These are phyloP conservation scores for Spizellomyces sp. DNA, from an alignment of 192 early-diverging fungal species.

Conservation along the genomic window DNA sequence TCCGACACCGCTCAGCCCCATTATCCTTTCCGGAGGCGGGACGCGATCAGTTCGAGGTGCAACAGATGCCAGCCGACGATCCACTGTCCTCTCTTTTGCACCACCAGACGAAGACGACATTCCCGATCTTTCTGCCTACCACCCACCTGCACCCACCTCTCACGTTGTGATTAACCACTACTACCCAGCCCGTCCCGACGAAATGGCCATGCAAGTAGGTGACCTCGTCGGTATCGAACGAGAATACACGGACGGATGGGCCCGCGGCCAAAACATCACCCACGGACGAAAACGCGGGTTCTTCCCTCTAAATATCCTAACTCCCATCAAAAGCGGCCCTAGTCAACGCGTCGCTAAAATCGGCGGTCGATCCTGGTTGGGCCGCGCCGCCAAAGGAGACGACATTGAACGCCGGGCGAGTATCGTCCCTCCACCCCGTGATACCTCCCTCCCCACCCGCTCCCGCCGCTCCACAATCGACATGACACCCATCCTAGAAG, in stretches of 20 bases:
- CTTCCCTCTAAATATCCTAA: constrained; percentile 53
- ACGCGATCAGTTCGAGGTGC: too few relatives aligned
- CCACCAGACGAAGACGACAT: constrained; percentile 38
- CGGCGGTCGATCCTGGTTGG: constrained; percentile 16
- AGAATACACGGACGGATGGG: constrained; percentile 56
- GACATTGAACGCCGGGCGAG: not conserved
- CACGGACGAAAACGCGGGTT: constrained; percentile 51
- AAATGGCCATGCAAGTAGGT: constrained; percentile 50
- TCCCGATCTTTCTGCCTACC: constrained; percentile 47
- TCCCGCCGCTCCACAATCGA: not conserved
- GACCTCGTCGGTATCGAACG: constrained; percentile 60
- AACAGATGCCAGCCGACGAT: not conserved
- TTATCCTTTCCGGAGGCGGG: too few relatives aligned
- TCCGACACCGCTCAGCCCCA: too few relatives aligned
- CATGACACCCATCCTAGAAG: too few relatives aligned
- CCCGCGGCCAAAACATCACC: constrained; percentile 55
- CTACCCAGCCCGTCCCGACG: constrained; percentile 40
- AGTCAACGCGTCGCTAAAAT: constrained; percentile 44
- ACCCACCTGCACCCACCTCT: constrained; percentile 52
- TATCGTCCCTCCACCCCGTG: not conserved
- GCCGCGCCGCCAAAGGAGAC: not conserved
- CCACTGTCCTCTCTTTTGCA: not conserved
- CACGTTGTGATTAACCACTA: constrained; percentile 49
- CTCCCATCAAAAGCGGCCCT: constrained; percentile 51
- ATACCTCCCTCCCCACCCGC: not conserved